Conservation (phyloP, 805 yeast genomes). For the Wickerhamomyces chaumierensis region DNA sequence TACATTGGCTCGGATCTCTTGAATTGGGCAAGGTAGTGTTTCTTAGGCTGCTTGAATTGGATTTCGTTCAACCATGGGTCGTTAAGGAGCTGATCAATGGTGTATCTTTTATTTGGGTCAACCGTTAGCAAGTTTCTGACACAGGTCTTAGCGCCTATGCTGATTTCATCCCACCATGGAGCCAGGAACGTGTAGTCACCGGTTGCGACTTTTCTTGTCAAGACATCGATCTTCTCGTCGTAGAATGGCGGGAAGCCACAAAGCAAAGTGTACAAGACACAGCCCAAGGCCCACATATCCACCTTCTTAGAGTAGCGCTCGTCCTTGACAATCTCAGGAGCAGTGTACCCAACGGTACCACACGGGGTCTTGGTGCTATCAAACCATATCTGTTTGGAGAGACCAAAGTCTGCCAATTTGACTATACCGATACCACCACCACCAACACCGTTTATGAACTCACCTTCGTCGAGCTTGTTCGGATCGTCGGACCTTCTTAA, state of each 20-base stretch:
- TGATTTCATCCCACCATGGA: constrained; percentile 88
- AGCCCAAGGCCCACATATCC: constrained; percentile 67
- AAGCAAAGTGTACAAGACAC: constrained; percentile 54
- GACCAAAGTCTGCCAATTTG: constrained; percentile 61
- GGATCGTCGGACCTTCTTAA: constrained; percentile 46
- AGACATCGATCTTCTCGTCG: constrained; percentile 52
- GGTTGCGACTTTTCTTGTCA: constrained; percentile 56
- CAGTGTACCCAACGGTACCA: constrained; percentile 69
- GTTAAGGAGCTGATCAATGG: constrained; percentile 51
- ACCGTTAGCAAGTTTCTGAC: constrained; percentile 57
- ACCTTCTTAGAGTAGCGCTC: constrained; percentile 54
- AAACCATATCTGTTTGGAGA: constrained; percentile 45
- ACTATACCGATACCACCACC: constrained; percentile 55
- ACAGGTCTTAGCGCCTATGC: constrained; percentile 57
- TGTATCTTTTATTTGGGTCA: constrained; percentile 57
- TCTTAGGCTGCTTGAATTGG: constrained; percentile 15
- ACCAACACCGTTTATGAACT: constrained; percentile 38
- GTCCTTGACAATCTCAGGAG: constrained; percentile 57
- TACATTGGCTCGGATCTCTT: constrained; percentile 23
- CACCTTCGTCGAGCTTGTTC: constrained; percentile 52
- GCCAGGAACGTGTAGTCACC: constrained; percentile 66
- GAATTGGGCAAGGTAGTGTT: constrained; percentile 10
- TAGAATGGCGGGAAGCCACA: constrained; percentile 72
- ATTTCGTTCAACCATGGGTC: constrained; percentile 55
- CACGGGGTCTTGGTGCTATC: constrained; percentile 57